Evolutionary conservation across 2,329 filamentous ascomycete genomes (phyloP), one percentile per base, ranked within the genome.

Genomic region (Periglandula ipomoeae): DNA sequence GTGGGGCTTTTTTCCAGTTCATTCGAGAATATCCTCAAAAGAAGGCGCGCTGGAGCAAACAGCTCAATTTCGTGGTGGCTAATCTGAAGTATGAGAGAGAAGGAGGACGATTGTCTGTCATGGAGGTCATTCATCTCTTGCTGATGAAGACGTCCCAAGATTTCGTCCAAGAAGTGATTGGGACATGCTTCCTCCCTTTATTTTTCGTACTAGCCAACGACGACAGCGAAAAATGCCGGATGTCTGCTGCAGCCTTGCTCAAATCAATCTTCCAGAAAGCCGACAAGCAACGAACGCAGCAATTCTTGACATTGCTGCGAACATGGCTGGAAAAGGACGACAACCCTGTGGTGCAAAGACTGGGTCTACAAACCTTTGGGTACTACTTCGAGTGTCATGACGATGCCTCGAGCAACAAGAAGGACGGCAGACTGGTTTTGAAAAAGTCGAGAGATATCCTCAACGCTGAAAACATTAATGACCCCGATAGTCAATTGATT

Each of bases 1-100:
- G 93, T 49, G 89, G 89, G 19, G 85, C 89, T 13, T 98, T 94
- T 66, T 85, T 95, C 65, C 89, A 96, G 56, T 98, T 98, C 69
- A 72, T 98, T 49, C 81, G 90, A 55, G 89, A 96, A 47, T 98
- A 96, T 61, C 91, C 93, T 0, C 93, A 97, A 64, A 89, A 86
- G 59, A 90, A 89, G 66, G 86, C 82, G 53, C 79, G 93, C 13
- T 94, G 93, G 83, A 78, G 80, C 35, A 95, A 95, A 63, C 91
- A 97, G 62, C 76, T 96, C 45, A 81, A 78, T 49, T 98, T 97
- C 62, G 75, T 98, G 44, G 79, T 94, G 44, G 87, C 87, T 58
- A 98, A 98, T 60, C 73, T 98, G 55, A 84, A 91, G 51, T 98
- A 96, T 64, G 82, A 91, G 39, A 82, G 94, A 58, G 83, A 89